These are phyloP conservation scores for Suillus brevipes DNA, from an alignment of 768 basidiomycete species.

Conservation along the genomic window DNA sequence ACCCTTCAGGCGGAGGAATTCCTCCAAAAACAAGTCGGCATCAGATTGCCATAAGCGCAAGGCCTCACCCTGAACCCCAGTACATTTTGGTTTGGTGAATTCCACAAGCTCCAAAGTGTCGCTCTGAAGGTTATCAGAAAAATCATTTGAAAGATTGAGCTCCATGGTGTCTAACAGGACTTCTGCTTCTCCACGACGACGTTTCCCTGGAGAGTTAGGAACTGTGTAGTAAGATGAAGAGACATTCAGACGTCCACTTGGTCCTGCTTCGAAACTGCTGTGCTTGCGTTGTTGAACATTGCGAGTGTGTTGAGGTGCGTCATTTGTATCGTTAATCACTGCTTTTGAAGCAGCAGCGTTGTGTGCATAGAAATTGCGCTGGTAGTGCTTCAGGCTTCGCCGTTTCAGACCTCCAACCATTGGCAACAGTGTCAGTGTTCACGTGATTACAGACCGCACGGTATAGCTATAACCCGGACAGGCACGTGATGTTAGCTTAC, in stretches of 20 bases:
- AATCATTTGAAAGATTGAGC: not conserved
- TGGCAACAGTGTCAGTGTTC: not conserved
- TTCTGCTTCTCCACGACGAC: not conserved
- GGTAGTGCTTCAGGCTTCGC: not conserved
- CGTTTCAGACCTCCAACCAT: not conserved
- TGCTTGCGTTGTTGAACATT: not conserved
- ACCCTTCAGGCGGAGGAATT: slow-evolving; percentile 3
- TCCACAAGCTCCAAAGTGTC: not conserved
- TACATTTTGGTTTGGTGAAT: not conserved
- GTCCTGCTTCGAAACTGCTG: not conserved
- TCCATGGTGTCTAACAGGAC: not conserved
- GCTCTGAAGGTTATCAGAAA: not conserved
- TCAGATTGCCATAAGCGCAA: not conserved
- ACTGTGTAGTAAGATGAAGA: not conserved
- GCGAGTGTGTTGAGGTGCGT: not conserved
- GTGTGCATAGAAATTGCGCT: not conserved
- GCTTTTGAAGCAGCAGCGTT: not conserved
- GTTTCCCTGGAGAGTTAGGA: not conserved
- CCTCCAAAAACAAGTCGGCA: not conserved
- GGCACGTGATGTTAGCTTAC: too few species aligned
- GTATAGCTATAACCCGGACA: too few species aligned
- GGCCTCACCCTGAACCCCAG: not conserved
- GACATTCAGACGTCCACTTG: not conserved
- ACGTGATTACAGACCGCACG: too few species aligned
- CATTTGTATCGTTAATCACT: not conserved